phyloP scores from a whole-genome alignment of 805 yeast species.

The Candida namnaoensis region DNA sequence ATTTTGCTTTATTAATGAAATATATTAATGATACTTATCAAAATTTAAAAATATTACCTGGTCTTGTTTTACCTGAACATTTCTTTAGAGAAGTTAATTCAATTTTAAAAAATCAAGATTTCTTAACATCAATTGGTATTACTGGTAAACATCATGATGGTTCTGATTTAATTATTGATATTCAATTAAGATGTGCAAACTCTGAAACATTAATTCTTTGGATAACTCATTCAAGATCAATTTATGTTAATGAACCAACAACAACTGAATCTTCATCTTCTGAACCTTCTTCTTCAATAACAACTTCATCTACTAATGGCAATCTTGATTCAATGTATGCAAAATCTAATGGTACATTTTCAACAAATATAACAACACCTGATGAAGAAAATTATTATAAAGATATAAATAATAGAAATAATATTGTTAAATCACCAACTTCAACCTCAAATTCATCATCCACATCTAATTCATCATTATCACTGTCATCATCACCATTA shows the following conservation, averaged over 20 bases:
- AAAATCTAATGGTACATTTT: background rate
- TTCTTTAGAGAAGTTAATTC: conserved; percentile 62
- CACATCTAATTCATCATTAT: too few relatives aligned
- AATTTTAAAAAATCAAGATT: conserved; percentile 27
- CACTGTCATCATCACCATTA: too few relatives aligned
- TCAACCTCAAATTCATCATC: background rate
- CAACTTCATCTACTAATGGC: too few relatives aligned
- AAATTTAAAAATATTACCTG: conserved; percentile 37
- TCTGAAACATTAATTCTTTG: conserved; percentile 58
- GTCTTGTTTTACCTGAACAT: conserved; percentile 86
- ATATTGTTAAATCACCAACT: background rate
- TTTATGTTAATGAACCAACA: conserved; percentile 4
- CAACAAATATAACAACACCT: background rate
- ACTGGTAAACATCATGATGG: conserved; percentile 70
- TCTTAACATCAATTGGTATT: conserved; percentile 60
- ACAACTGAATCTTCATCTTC: background rate
- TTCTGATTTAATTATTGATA: conserved; percentile 53
- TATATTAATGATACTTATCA: conserved; percentile 26
- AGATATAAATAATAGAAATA: too few relatives aligned
- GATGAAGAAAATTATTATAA: too few relatives aligned
- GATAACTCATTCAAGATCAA: conserved; percentile 72
- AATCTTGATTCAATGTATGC: too few relatives aligned
- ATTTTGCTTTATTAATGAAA: conserved; percentile 35
- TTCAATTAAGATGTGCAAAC: conserved; percentile 68
- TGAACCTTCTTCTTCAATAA: too few relatives aligned